Evolutionary conservation across 179 eudicot genomes (phyloP), one percentile per base, ranked within the genome.

Genomic region (Sideroxylon spinosum): DNA sequence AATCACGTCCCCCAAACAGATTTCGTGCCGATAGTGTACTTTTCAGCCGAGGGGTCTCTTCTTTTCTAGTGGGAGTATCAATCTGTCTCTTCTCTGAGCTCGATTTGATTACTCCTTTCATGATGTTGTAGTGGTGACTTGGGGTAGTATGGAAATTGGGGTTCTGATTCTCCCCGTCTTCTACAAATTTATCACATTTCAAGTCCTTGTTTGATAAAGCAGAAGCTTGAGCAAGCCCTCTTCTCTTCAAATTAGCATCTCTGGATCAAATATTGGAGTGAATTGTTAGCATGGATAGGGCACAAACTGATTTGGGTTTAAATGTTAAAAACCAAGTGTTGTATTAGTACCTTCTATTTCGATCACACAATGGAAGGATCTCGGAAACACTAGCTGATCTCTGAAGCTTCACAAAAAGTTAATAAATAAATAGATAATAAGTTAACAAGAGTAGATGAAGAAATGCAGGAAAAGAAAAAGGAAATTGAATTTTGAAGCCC

Each of bases 121-220:
- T 48, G 16, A 69, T 28, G 62, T 85, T 86, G 29, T 78, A 74
- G 59, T 84, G 88, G 50, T 76, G 71, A 75, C 75, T 76, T 0
- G 82, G 83, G 63, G 90, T 92, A 26, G 93, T 79, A 28, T 74
- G 82, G 10, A 84, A 82, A 77, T 95, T 90, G 22, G 99, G 98
- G 68, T 93, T 85, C 67, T 85, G 91, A 83, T 95, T 93, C 87
- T 93, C 99, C 11, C 81, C 73, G 46, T 90, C 91, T 66, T 91
- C 90, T 10, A 70, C 74, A n/a, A 70, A 49, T 68, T 73, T 83
- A 13, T 77, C 68, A 26, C 62, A 17, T n/a, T 76, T 81, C 1
- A 74, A n/a, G 74, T 23, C 80, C 48, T 79, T 81, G 23, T 11
- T 74, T 70, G 80, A 57, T 9, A 69, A 65, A 61, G n/a, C 19